Evolutionary conservation across 176 grass and related monocot genomes (phyloP), one percentile per base, ranked within the genome.

Genomic region (Raddia distichophylla): DNA sequence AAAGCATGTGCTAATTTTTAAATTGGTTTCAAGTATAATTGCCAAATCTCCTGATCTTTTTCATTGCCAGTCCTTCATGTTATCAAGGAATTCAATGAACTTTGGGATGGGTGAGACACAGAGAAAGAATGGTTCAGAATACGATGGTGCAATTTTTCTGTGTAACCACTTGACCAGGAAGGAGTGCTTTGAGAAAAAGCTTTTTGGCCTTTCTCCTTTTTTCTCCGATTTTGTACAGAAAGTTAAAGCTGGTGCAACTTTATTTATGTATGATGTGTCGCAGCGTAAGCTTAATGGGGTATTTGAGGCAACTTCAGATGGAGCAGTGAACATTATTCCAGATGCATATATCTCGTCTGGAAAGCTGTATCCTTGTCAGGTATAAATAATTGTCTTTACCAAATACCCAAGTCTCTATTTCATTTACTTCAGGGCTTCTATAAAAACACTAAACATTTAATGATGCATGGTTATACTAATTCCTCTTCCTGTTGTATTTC

Each of bases 261-360:
- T 91, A 67, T 91, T 91, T 78, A 69, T 91, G 51, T 91, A 81
- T 82, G 77, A 91, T 56, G 19, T 82, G 27, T 27, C 27, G 27
- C 85, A 91, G 33, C 75, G 37, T 72, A 88, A 88, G 67, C 77
- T 91, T 73, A 78, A 88, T 88, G 89, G 89, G 15, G 89, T 88
- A 62, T 91, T 91, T 63, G 85, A 91, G 80, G 89, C 89, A 82
- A 88, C 89, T 85, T 91, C 89, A 77, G 85, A 88, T 88, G 85
- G 89, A 52, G 78, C 77, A 18, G 16, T 81, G 81, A 67, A 91
- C 79, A 91, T 91, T 61, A 81, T 91, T 80, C 89, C 89, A 62
- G 82, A 81, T 88, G 89, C 89, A 82, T 88, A 47, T 73, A 5
- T 33, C 43, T 74, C 85, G 60, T 22, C 81, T 68, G 85, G 85